These are phyloP conservation scores for Scleroderma citrinum DNA, from an alignment of 768 basidiomycete species.

Conservation along the genomic window DNA sequence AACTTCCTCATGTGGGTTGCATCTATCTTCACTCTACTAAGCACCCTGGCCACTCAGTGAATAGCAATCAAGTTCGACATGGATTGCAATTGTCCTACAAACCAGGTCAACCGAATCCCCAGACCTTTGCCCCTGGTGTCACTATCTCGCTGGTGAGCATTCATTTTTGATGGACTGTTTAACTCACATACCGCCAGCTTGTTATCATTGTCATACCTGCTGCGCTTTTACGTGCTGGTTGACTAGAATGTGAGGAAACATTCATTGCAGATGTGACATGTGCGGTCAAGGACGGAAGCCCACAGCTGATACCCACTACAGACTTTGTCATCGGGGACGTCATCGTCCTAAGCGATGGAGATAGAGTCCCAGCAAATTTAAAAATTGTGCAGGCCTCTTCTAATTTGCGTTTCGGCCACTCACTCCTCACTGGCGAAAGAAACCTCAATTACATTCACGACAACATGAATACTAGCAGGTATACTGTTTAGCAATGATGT, in stretches of 20 bases:
- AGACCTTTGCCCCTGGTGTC: constrained; percentile 45
- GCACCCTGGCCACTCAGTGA: constrained; percentile 14
- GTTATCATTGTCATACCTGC: constrained; percentile 38
- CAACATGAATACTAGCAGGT: no score
- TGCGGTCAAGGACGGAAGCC: constrained; percentile 46
- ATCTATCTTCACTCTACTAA: constrained; percentile 41
- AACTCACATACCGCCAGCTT: constrained; percentile 29
- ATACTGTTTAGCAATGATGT: no score
- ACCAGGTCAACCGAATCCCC: constrained; percentile 39
- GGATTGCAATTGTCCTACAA: constrained; percentile 42
- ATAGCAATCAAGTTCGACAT: neutral
- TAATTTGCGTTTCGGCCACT: constrained; percentile 48
- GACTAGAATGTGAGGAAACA: constrained; percentile 48
- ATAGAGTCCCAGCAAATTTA: constrained; percentile 55
- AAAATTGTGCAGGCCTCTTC: constrained; percentile 47
- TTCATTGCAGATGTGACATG: constrained; percentile 56
- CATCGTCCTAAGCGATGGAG: constrained; percentile 46
- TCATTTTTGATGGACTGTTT: neutral
- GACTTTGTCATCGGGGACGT: constrained; percentile 56
- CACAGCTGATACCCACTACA: constrained; percentile 43
- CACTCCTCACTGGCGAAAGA: constrained; percentile 49
- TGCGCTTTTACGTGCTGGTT: constrained; percentile 44
- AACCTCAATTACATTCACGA: no score
- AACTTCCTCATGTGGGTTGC: constrained; percentile 54
- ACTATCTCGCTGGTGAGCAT: constrained; percentile 42